Base-by-base conservation (phyloP, 768 basidiomycete species). In the Lyophyllum semitale region DNA sequence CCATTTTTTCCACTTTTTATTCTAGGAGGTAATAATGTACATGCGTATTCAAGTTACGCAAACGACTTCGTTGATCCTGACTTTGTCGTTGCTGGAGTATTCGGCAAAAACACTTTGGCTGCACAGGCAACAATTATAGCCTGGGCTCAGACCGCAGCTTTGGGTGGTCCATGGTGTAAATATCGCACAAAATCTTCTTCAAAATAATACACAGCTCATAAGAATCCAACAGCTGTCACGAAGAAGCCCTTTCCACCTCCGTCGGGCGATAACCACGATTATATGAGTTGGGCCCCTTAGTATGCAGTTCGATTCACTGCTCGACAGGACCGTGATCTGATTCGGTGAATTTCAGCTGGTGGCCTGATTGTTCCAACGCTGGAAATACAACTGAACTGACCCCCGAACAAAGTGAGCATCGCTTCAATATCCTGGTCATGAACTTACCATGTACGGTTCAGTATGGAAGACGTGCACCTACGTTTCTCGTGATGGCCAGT, bases 211-310 rank as follows among this genome's bases (percentile, higher is more conserved):
- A 22, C 6, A 8, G 20, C 26, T 51, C 25, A 18, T 30, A n/a
- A n/a, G n/a, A 40, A 43, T 2, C 5, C 8, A 33, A 25, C 55
- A 84, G 83, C 72, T 49, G 84, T 84, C 17, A 80, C 72, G 44
- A 70, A 68, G 59, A 83, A 83, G 62, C 62, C 73, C 17, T 71
- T 78, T 27, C 64, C 68, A 4, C 75, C 84, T 1, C 83, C 83
- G 2, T 77, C 78, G 18, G 81, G 82, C 1, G 72, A 84, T 62
- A 73, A 74, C 30, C 81, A 84, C 57, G 85, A 87, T 63, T 88
- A 85, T 63, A 75, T 87, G 79, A 86, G 84, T 64, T 87, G 83
- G 82, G 82, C 84, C 13, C 85, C 87, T 37, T 88, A 87, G 85
- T 86, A 67, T 43, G 83, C 66, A 12, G 30, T 40, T 27, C 35